Base-by-base conservation (phyloP, 1,284 basidiomycete species). In the Tilletiopsis washingtonensis region DNA sequence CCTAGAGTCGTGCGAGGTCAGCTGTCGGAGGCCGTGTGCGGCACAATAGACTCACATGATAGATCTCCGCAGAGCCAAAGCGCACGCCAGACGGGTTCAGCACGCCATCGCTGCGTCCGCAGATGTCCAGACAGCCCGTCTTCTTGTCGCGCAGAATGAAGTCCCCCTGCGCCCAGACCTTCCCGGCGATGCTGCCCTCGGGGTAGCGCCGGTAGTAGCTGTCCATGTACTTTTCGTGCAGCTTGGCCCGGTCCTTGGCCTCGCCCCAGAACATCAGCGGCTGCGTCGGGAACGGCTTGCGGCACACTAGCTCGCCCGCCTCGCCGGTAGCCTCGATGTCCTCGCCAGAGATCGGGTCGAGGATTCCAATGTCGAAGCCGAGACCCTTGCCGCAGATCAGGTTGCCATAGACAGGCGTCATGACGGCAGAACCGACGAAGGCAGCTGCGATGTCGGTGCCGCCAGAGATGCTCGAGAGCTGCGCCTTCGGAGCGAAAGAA, bases 1-100 rank as follows among this genome's bases (percentile, higher is more conserved):
- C n/a, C n/a, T n/a, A n/a, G n/a, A n/a, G n/a, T n/a, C n/a, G n/a
- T n/a, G n/a, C n/a, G n/a, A 9, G 42, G 47, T 14, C 54, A 55
- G 14, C 25, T 51, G 45, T 47, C 53, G 78, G 69, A 91, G n/a
- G n/a, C n/a, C n/a, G n/a, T n/a, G n/a, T n/a, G n/a, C n/a, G n/a
- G n/a, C n/a, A n/a, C n/a, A n/a, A n/a, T n/a, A n/a, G n/a, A n/a
- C n/a, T 77, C 40, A 89, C 83, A 62, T 85, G 83, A 75, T 90
- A 90, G 45, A 91, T 81, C 74, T 90, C 88, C 24, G 84, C 81
- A 26, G 84, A 84, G 17, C 88, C 88, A 67, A 90, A 90, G 17
- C 88, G 81, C 53, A 91, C 81, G 2, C 88, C 88, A 45, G 84
- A 84, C 3, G 88, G 87, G 71, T 90, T 69, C 29, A 71, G 51